phyloP scores from a whole-genome alignment of 2,329 filamentous ascomycete species.

The Botrytis byssoidea region DNA sequence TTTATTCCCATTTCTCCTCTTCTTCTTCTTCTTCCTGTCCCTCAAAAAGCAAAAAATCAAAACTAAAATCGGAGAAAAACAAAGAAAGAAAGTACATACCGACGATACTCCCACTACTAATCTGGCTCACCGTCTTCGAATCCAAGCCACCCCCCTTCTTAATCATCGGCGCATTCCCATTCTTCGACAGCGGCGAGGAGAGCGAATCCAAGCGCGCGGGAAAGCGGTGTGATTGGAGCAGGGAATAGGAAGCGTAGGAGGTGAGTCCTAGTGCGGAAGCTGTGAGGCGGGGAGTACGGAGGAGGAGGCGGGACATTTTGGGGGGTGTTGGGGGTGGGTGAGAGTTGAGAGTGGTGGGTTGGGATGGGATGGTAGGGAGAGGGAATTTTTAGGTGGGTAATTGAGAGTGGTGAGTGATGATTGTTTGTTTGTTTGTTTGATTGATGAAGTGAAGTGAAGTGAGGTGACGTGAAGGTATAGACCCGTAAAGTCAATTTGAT shows the following conservation, averaged over 20 bases:
- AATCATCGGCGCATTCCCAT: conserved; percentile 37
- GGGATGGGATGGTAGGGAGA: neutral
- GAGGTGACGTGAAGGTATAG: neutral
- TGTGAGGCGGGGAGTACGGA: conserved; percentile 35
- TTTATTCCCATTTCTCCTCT: too few relatives aligned
- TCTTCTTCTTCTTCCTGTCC: too few relatives aligned
- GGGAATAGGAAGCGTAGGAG: conserved; percentile 40
- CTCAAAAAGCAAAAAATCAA: too few relatives aligned
- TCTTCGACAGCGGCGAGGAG: conserved; percentile 27
- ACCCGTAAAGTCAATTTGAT: neutral
- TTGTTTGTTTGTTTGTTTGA: too few relatives aligned
- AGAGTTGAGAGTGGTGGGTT: too few relatives aligned
- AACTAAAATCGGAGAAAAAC: neutral
- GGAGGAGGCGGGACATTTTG: conserved; percentile 35
- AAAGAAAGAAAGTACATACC: conserved; percentile 27
- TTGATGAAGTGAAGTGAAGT: neutral
- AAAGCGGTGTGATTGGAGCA: conserved; percentile 35
- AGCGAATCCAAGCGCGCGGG: conserved; percentile 34
- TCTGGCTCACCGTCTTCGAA: conserved; percentile 35
- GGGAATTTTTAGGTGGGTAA: neutral
- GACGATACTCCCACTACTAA: conserved; percentile 38
- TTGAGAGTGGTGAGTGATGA: neutral
- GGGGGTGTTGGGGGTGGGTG: neutral
- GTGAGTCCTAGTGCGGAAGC: conserved; percentile 39
- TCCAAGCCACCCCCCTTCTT: conserved; percentile 29